A percentile compares a stretch with the other conserved stretches of the same genome.
Conservation (phyloP, 192 early-diverging fungal species). For the Fimicolochytrium jonesii region DNA sequence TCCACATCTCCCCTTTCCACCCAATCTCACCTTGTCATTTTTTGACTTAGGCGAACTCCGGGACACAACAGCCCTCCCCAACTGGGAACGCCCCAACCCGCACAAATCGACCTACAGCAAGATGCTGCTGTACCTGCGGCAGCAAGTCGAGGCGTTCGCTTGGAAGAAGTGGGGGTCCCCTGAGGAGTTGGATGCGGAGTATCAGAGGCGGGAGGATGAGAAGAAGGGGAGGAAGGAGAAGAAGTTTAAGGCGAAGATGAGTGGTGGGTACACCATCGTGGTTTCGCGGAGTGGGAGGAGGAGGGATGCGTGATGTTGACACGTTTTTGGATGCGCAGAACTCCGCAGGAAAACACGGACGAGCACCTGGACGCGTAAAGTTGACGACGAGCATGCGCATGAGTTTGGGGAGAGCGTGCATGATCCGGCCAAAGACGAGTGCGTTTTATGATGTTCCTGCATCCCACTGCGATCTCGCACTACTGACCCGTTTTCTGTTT, state of each 20-base stretch:
- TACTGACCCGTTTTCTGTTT: not conserved
- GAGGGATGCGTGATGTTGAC: not conserved
- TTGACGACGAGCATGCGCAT: slow-evolving; percentile 73
- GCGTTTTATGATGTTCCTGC: not conserved
- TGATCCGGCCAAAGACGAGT: slow-evolving; percentile 23
- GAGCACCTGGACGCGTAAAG: slow-evolving; percentile 58
- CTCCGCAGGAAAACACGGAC: slow-evolving; percentile 75
- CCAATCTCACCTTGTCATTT: not conserved
- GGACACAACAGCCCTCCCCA: slow-evolving; percentile 70
- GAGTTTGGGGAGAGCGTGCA: slow-evolving; percentile 53
- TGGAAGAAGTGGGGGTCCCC: slow-evolving; percentile 87
- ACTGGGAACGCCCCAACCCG: slow-evolving; percentile 89
- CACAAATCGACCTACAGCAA: slow-evolving; percentile 94
- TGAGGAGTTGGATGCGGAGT: slow-evolving; percentile 84
- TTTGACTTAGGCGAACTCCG: slow-evolving; percentile 65
- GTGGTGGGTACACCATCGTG: slow-evolving; percentile 35
- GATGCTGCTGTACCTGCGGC: slow-evolving; percentile 90
- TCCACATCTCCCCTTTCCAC: too few species aligned
- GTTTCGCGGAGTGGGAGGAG: not conserved
- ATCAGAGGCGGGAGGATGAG: slow-evolving; percentile 68
- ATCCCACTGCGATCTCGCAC: not conserved
- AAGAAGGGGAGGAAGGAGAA: slow-evolving; percentile 80
- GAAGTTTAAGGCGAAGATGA: slow-evolving; percentile 75
- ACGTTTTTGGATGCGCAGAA: slow-evolving; percentile 38
- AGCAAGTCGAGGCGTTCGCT: slow-evolving; percentile 86